Conservation (phyloP, 768 basidiomycete genomes). For the Lactarius evosmus region DNA sequence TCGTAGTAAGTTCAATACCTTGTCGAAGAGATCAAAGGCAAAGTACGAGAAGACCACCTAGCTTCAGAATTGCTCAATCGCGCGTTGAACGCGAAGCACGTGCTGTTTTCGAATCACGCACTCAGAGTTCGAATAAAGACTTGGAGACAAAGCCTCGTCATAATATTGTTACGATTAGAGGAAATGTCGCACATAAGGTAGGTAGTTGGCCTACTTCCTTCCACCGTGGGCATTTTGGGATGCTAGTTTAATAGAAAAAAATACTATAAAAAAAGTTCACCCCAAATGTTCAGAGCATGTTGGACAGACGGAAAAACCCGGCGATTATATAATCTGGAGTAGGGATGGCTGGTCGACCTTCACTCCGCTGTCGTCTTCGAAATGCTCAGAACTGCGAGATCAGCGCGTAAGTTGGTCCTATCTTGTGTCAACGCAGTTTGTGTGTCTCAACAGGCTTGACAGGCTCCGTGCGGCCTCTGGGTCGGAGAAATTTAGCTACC, state of each 20-base stretch:
- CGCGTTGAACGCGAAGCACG: conserved; percentile 10
- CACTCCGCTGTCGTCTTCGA: conserved; percentile 15
- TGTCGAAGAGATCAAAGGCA: background rate
- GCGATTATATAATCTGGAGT: conserved; percentile 1
- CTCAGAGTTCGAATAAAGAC: background rate
- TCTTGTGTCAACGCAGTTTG: background rate
- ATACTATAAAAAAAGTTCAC: too few relatives aligned
- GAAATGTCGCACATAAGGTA: too few relatives aligned
- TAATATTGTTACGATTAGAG: accelerated
- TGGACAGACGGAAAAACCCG: background rate
- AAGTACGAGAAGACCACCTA: background rate
- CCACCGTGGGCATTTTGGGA: too few relatives aligned
- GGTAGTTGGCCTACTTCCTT: background rate
- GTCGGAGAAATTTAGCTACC: conserved; percentile 55
- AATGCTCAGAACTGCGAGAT: conserved; percentile 23
- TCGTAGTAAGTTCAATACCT: background rate
- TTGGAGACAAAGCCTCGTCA: background rate
- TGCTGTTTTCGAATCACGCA: background rate
- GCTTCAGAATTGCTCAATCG: background rate
- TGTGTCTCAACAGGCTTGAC: background rate
- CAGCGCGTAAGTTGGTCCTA: conserved; percentile 22
- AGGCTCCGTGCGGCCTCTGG: conserved; percentile 22
- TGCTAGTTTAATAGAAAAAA: background rate
- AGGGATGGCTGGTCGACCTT: background rate
- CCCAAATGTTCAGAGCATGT: too few relatives aligned